Base-by-base conservation (phyloP, 1,139 yeast genomes). In the Kazachstania sp. region DNA sequence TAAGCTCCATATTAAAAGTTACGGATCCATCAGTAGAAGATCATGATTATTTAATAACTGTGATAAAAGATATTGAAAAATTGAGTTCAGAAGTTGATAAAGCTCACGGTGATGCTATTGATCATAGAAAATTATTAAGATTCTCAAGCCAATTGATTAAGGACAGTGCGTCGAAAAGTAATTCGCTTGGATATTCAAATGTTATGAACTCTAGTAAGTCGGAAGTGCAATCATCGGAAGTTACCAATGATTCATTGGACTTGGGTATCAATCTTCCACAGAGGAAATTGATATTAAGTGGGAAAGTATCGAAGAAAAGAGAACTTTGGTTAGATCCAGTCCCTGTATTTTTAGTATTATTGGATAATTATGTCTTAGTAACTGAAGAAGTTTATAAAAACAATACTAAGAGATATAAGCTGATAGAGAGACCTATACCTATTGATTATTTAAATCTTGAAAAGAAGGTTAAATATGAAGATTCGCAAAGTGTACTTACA, bases 331-430 rank as follows among this genome's bases (percentile, higher is more conserved):
- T 75, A 48, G 81, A 72, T 48, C 71, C 77, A 45, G 71, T 64
- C 52, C 71, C 72, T 0, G 58, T 60, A 16, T 84, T 79, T 56
- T 58, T 85, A 35, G 78, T 86, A 26, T 66, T 86, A 37, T 68
- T 87, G 47, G 95, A 87, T 60, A 85, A 87, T 58, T 86, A 73
- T 56, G 65, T 87, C 41, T 67, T 87, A 23, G 73, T 87, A 7
- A 79, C 92, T 2, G 94, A 86, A 57, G 48, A 47, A 13, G 48
- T 56, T 11, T 39, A 45, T 4, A 59, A 60, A 41, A 58, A 56
- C 3, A 45, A 51, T 12, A 55, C 51, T 36, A 61, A 57, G 29
- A 58, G 50, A 51, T 65, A 73, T 51, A 74, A 72, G 53, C 73
- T 81, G 0, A 60, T 70, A 4, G 86, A 81, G 54, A 70, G 71